Evolutionary conservation across 345 rosid genomes (phyloP).

Genomic region (Lenwebbia sp.): DNA sequence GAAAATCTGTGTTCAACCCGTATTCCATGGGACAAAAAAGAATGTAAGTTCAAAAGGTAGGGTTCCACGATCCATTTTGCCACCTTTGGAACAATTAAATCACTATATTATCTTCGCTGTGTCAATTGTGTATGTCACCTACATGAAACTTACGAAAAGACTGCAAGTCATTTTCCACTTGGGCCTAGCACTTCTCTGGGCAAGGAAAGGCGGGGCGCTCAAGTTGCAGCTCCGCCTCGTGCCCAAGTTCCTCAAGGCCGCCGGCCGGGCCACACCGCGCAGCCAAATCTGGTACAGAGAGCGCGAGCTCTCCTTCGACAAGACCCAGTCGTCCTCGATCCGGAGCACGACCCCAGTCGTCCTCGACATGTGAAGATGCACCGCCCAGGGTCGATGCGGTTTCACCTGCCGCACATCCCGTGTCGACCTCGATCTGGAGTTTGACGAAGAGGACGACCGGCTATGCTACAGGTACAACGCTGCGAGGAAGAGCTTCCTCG

Average conservation of each 20-base stretch:
- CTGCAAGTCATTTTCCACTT: no score
- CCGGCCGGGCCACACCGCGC: constrained; percentile 9
- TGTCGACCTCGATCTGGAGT: constrained; percentile 65
- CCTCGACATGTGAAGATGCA: constrained; percentile 54
- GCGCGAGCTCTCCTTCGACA: constrained; percentile 75
- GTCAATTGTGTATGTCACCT: no score
- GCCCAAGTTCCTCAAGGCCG: constrained; percentile 44
- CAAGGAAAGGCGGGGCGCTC: constrained; percentile 61
- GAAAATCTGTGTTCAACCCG: no score
- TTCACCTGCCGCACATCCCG: constrained; percentile 26
- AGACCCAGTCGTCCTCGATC: constrained; percentile 63
- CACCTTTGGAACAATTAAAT: no score
- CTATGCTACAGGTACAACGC: not conserved
- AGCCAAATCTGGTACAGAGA: constrained; percentile 31
- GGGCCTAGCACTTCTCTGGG: constrained; percentile 56
- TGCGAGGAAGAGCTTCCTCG: constrained; percentile 12
- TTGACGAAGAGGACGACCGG: constrained; percentile 9
- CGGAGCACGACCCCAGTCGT: no score
- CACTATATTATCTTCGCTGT: no score
- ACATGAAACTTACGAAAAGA: no score
- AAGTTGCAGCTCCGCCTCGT: constrained; percentile 33
- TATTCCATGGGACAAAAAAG: no score
- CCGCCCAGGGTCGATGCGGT: constrained; percentile 46
- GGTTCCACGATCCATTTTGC: no score
- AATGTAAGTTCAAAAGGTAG: no score